Evolutionary conservation across 768 basidiomycete species (phyloP).

Genomic region (Mycena polygramma): DNA sequence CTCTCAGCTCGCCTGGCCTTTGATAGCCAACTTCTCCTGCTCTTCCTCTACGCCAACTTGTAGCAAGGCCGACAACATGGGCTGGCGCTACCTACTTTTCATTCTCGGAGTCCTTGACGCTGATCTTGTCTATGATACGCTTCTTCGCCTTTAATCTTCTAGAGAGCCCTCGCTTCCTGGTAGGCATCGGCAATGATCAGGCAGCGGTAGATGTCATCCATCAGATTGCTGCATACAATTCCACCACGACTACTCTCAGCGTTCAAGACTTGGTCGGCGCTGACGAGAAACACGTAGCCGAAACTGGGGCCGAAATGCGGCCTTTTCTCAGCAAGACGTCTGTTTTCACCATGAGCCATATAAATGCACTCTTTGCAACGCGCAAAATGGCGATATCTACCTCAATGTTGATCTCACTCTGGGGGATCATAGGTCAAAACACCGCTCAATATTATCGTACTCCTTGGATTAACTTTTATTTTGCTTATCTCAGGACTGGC

Average conservation of each 20-base stretch:
- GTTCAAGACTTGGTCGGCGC: slow-evolving; percentile 61
- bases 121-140: slow-evolving; percentile 71
- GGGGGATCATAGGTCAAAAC: slow-evolving; percentile 52
- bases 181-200: slow-evolving; percentile 74
- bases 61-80: slow-evolving; percentile 67
- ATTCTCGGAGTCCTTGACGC: slow-evolving; percentile 79
- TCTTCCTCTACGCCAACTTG: slow-evolving; percentile 63
- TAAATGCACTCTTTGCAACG: slow-evolving; percentile 65
- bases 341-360: slow-evolving; percentile 45
- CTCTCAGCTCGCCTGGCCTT: slow-evolving; percentile 75
- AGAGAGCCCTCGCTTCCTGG: slow-evolving; percentile 80
- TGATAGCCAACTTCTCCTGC: slow-evolving; percentile 80
- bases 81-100: slow-evolving; percentile 85
- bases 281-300: slow-evolving; percentile 28
- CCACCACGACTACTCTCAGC: slow-evolving; percentile 60
- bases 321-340: slow-evolving; percentile 48
- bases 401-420: slow-evolving; percentile 61
- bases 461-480: too few relatives aligned
- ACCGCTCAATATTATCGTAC: slow-evolving; percentile 67
- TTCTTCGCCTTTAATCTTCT: slow-evolving; percentile 77
- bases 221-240: slow-evolving; percentile 72
- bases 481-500: slow-evolving; percentile 54
- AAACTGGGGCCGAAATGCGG: slow-evolving; percentile 51
- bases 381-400: slow-evolving; percentile 65
- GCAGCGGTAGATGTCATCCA: slow-evolving; percentile 74